Percentiles rank a stretch among this genome's conserved stretches.
Evolutionary conservation across 352 stramenopile genomes (phyloP).

Genomic region (Phytophthora gonapodyides): DNA sequence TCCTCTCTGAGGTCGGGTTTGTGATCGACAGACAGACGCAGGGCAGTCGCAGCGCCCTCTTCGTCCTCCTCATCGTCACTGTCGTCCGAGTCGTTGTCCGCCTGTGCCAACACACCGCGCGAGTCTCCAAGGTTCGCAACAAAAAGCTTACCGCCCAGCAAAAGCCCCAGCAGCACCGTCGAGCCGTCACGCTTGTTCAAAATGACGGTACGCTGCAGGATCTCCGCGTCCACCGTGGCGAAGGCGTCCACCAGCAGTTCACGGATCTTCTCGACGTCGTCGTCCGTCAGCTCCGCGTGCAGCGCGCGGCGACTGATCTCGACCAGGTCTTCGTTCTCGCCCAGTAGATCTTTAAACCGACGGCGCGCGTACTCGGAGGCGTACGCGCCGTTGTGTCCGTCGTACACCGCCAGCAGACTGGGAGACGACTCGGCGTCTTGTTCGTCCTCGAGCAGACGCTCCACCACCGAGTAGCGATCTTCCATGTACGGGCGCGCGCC

Average conservation of each 20-base stretch:
- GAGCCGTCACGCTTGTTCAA: constrained; percentile 77
- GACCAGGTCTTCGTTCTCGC: constrained; percentile 48
- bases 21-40: constrained; percentile 79
- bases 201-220: constrained; percentile 66
- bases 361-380: constrained; percentile 65
- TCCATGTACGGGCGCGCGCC: constrained; percentile 82
- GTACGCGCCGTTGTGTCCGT: constrained; percentile 77
- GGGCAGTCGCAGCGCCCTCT: constrained; percentile 27
- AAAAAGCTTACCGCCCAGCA: constrained; percentile 76
- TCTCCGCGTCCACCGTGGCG: constrained; percentile 69
- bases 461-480: constrained; percentile 69
- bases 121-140: constrained; percentile 82
- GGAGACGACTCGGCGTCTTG: constrained; percentile 48
- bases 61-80: constrained; percentile 26
- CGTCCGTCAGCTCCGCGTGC: constrained; percentile 37
- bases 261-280: constrained; percentile 59
- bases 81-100: constrained; percentile 30
- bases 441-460: constrained; percentile 57
- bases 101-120: constrained; percentile 56
- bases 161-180: constrained; percentile 71
- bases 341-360: constrained; percentile 66
- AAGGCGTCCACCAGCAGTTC: constrained; percentile 60
- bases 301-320: constrained; percentile 49
- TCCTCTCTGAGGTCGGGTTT: constrained; percentile 75
- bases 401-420: constrained; percentile 69